Percentiles rank a stretch among this genome's conserved stretches.
phyloP scores from a whole-genome alignment of 495 filamentous ascomycete genomes.

The Xylaria flabelliformis region DNA sequence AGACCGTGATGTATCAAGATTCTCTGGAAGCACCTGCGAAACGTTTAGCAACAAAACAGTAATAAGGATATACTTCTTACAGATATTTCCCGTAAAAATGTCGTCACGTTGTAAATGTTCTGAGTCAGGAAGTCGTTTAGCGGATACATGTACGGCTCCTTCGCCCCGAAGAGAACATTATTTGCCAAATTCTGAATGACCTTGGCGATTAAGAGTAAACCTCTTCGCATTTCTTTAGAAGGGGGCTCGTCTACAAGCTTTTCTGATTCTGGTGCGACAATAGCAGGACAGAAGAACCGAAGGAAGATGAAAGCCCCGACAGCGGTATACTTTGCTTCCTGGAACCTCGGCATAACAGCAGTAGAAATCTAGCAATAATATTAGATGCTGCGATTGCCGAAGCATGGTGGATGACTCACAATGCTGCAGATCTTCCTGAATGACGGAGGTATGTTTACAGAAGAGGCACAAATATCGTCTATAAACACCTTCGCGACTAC shows the following conservation, averaged over 20 bases:
- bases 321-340: slow-evolving; percentile 72
- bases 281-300: slow-evolving; percentile 72
- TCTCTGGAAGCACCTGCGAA: slow-evolving; percentile 47
- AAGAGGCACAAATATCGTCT: slow-evolving; percentile 67
- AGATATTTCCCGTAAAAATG: slow-evolving; percentile 68
- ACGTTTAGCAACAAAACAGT: slow-evolving; percentile 18
- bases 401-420: slow-evolving; percentile 40
- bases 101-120: slow-evolving; percentile 68
- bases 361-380: slow-evolving; percentile 54
- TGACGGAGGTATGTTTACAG: slow-evolving; percentile 62
- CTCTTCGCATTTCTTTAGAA: slow-evolving; percentile 70
- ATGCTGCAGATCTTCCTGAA: slow-evolving; percentile 71
- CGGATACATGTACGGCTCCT: slow-evolving; percentile 73
- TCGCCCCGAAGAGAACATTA: slow-evolving; percentile 72
- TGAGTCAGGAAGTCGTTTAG: slow-evolving; percentile 68
- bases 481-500: slow-evolving; percentile 70
- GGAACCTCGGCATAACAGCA: slow-evolving; percentile 64
- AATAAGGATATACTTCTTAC: slow-evolving; percentile 39
- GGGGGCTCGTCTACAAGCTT: slow-evolving; percentile 62
- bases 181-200: slow-evolving; percentile 73
- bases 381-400: slow-evolving; percentile 14
- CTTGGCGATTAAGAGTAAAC: slow-evolving; percentile 69
- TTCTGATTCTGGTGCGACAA: slow-evolving; percentile 70
- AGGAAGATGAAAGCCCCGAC: slow-evolving; percentile 74
- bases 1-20: slow-evolving; percentile 38